These are phyloP conservation scores for Linnemannia hyalina DNA, from an alignment of 192 early-diverging fungal genomes.

Conservation along the genomic window DNA sequence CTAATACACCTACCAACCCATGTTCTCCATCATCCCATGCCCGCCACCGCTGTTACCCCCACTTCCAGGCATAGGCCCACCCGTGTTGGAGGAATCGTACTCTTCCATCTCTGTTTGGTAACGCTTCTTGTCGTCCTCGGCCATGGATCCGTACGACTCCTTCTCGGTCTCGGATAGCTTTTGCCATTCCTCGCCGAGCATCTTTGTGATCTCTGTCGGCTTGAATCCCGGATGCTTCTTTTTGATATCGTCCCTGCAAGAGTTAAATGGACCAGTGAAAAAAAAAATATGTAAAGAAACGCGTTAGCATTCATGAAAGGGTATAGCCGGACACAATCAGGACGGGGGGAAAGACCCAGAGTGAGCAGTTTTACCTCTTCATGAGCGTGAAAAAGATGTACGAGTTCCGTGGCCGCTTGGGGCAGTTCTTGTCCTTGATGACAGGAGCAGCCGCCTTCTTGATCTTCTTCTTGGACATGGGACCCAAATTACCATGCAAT, in stretches of 20 bases:
- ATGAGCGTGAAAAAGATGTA: constrained; percentile 54
- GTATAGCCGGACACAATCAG: no score
- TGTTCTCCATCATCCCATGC: constrained; percentile 11
- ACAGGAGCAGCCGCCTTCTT: constrained; percentile 24
- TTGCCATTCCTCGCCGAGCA: constrained; percentile 58
- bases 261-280: background rate
- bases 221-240: constrained; percentile 57
- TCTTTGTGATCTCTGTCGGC: constrained; percentile 56
- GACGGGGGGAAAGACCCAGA: no score
- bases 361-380: constrained; percentile 44
- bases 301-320: background rate
- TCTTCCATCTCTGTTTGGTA: constrained; percentile 52
- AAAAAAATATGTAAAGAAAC: background rate
- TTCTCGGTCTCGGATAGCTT: constrained; percentile 57
- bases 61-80: background rate
- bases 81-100: constrained; percentile 41
- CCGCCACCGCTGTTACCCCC: constrained; percentile 7
- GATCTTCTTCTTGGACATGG: constrained; percentile 50
- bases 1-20: constrained; percentile 25
- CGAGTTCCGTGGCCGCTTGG: constrained; percentile 57
- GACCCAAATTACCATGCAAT: background rate
- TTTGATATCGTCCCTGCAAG: constrained; percentile 51
- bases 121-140: constrained; percentile 51
- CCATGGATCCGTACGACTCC: constrained; percentile 54
- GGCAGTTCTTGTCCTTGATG: constrained; percentile 59